Conservation (phyloP, 257 asterid species). For the Coffea canephora region DNA sequence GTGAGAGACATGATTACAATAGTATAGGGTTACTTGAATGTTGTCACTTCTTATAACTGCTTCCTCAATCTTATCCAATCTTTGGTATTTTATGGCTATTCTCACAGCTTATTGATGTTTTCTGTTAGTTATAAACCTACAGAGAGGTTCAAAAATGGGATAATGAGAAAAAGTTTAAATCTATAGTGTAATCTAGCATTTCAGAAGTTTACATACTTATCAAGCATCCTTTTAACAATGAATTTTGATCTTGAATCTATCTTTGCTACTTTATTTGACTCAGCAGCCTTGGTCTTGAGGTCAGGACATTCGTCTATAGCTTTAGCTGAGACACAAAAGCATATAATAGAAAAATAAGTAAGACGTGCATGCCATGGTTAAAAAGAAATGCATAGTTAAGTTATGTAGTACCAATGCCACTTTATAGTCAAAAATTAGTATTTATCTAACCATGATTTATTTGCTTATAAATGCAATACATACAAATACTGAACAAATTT, state of each 20-base stretch:
- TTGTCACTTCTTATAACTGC: slow-evolving; percentile 75
- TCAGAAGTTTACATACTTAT: slow-evolving; percentile 53
- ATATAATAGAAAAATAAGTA: not conserved
- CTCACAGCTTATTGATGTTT: slow-evolving; percentile 91
- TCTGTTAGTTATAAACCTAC: slow-evolving; percentile 83
- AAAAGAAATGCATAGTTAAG: not conserved
- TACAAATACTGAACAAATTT: not conserved
- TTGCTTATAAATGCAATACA: not conserved
- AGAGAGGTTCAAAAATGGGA: slow-evolving; percentile 12
- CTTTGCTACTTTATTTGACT: slow-evolving; percentile 50
- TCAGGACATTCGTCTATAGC: slow-evolving; percentile 91
- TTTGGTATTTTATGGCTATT: slow-evolving; percentile 82
- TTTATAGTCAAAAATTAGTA: not conserved
- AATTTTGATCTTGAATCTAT: slow-evolving; percentile 89
- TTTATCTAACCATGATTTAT: not conserved
- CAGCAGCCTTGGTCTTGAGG: slow-evolving; percentile 77
- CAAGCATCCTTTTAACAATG: slow-evolving; percentile 93
- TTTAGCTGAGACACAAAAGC: slow-evolving; percentile 57
- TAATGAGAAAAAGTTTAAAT: slow-evolving; percentile 6
- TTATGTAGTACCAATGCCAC: not conserved
- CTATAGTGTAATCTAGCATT: not conserved
- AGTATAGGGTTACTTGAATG: slow-evolving; percentile 64
- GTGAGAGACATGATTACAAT: slow-evolving; percentile 80
- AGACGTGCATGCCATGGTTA: not conserved
- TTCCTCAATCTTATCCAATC: slow-evolving; percentile 89